phyloP scores from a whole-genome alignment of 2,329 filamentous ascomycete species.

The Xenosphaeropsis pyriputrescens region DNA sequence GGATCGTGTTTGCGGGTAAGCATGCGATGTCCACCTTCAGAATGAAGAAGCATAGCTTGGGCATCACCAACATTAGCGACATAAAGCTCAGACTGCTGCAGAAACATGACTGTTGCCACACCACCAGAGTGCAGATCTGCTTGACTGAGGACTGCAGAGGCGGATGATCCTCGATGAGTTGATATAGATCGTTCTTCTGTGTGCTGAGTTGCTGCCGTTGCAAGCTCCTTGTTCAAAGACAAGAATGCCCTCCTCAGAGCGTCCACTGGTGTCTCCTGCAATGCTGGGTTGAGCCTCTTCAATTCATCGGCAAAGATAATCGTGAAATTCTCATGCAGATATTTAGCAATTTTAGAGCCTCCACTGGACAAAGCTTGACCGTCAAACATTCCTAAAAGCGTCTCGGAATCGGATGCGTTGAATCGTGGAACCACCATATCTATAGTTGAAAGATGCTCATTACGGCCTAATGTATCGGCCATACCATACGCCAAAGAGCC shows the following conservation, averaged over 20 bases:
- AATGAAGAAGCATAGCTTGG: slow-evolving; percentile 88
- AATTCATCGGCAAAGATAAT: slow-evolving; percentile 72
- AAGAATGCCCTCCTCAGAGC: slow-evolving; percentile 79
- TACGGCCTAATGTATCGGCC: slow-evolving; percentile 86
- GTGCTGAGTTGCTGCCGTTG: slow-evolving; percentile 67
- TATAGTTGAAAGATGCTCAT: slow-evolving; percentile 89
- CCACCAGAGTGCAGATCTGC: slow-evolving; percentile 85
- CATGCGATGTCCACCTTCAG: slow-evolving; percentile 69
- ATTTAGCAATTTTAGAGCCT: slow-evolving; percentile 93
- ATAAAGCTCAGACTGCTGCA: slow-evolving; percentile 80
- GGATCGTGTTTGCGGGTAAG: slow-evolving; percentile 90
- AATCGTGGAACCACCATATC: slow-evolving; percentile 92
- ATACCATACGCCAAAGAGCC: slow-evolving; percentile 90
- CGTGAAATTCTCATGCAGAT: slow-evolving; percentile 89
- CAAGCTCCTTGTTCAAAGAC: slow-evolving; percentile 83
- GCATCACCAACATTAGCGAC: slow-evolving; percentile 93
- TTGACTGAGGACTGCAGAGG: slow-evolving; percentile 66
- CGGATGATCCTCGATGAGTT: slow-evolving; percentile 55
- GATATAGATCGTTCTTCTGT: slow-evolving; percentile 57
- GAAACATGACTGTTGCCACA: slow-evolving; percentile 81
- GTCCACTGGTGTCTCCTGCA: slow-evolving; percentile 63
- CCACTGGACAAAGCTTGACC: slow-evolving; percentile 79
- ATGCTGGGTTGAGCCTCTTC: slow-evolving; percentile 51
- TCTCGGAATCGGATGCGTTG: slow-evolving; percentile 79
- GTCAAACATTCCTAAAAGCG: slow-evolving; percentile 88